These are phyloP conservation scores for Cyamopsis tetragonoloba DNA, from an alignment of 306 rosid species.

Conservation along the genomic window DNA sequence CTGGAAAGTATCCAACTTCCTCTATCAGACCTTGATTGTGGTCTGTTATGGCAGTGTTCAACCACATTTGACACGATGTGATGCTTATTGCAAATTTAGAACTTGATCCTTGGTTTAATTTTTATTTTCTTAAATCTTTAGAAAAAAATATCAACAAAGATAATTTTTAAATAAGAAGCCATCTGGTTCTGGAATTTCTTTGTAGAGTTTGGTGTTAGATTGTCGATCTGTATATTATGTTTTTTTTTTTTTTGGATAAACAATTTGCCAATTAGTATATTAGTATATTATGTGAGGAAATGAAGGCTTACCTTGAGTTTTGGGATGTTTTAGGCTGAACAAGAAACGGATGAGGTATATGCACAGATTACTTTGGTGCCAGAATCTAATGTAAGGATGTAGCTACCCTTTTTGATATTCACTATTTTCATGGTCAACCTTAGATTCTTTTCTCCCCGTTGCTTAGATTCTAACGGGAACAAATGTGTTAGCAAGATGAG, in stretches of 20 bases:
- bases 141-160: no score
- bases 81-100: no score
- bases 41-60: no score
- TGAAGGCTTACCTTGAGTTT: constrained; percentile 26
- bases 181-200: constrained; percentile 1
- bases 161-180: no score
- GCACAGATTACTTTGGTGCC: constrained; percentile 80
- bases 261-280: no score
- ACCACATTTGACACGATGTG: no score
- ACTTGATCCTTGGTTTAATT: no score
- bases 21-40: no score
- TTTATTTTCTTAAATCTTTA: no score
- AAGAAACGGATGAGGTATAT: constrained; percentile 87
- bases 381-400: constrained; percentile 62
- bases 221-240: no score
- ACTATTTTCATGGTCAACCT: constrained; percentile 26
- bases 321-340: constrained; percentile 68
- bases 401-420: constrained; percentile 24
- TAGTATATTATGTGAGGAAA: neutral
- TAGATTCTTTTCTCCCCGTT: constrained; percentile 14
- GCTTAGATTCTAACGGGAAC: constrained; percentile 31
- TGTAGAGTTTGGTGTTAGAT: neutral
- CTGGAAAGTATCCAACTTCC: no score
- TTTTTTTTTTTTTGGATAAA: no score
- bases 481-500: constrained; percentile 53